Base-by-base conservation (phyloP, 192 early-diverging fungal species). In the Borealophlyctis nickersoniae region DNA sequence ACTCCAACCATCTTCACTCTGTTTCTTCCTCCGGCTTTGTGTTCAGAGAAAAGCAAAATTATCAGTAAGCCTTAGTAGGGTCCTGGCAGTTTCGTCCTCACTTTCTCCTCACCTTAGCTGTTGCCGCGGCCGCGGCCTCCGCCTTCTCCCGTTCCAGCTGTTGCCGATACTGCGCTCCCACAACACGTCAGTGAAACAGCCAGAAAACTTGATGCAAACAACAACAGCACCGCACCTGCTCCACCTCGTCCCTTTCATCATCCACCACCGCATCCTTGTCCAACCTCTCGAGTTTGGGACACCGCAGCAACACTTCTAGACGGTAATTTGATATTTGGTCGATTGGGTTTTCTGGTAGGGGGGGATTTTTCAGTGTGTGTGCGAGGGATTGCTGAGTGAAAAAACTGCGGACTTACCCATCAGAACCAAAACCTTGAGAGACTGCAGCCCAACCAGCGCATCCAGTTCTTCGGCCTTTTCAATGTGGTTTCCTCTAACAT, bases 241-340 rank as follows among this genome's bases (percentile, higher is more conserved):
- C 65, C 4, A 73, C 77, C 50, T 84, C 82, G 39, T 84, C 82
- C 22, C 77, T 58, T 57, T 84, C 82, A n/a, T 84, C 82, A 7
- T 74, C 74, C 4, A 59, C 71, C 31, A 84, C 63, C 16, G 67
- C 65, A 19, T 81, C 79, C 66, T 84, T 84, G 67, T 84, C 82
- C 36, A 84, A 52, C 23, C 74, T 53, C 30, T 84, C 77, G n/a
- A 84, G 60, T 24, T 72, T 73, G 23, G 73, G 63, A 23, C 80
- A 63, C 5, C 79, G 65, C 35, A 39, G 45, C 22, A 84, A 36
- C 28, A 79, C 58, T 33, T 84, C 79, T 4, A 81, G 58, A 9
- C 82, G 72, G 64, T 84, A 84, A 58, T 72, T 81, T 4, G 74
- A 63, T 13, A 67, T 49, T 33, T 76, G 58, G 13, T 27, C 50